These are phyloP conservation scores for Pichia sp. DNA, from an alignment of 1,139 yeast species.

Conservation along the genomic window DNA sequence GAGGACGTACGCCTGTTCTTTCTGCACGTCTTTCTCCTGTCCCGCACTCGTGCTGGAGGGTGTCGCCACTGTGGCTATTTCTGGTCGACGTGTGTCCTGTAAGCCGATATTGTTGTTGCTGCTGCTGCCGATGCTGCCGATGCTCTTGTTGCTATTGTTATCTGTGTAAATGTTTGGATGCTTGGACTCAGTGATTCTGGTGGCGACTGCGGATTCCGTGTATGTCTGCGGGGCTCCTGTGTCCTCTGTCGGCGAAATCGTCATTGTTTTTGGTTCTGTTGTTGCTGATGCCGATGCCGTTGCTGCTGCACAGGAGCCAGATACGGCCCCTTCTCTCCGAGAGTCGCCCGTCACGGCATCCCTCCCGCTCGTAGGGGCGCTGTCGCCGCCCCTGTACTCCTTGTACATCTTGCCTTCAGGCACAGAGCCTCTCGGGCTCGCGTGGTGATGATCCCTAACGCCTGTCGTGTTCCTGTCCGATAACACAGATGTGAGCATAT, in stretches of 20 bases:
- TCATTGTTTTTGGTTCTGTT: background rate
- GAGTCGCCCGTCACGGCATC: background rate
- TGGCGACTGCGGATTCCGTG: background rate
- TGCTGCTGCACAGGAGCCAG: background rate
- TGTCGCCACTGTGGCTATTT: background rate
- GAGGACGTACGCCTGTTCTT: conserved; percentile 9
- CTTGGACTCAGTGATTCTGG: conserved; percentile 2
- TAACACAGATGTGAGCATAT: background rate
- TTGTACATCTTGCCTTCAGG: too few relatives aligned
- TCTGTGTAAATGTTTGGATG: conserved; percentile 7
- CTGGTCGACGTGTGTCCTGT: background rate
- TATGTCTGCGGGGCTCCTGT: background rate
- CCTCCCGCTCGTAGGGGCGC: too few relatives aligned
- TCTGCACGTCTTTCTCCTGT: background rate
- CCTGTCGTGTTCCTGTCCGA: background rate
- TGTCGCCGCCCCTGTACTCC: too few relatives aligned
- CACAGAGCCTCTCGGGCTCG: background rate
- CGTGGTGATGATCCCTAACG: background rate
- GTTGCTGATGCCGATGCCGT: background rate
- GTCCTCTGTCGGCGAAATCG: background rate
- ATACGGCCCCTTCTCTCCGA: background rate
- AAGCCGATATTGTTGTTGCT: background rate
- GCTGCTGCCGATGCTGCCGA: background rate
- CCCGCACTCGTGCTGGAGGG: background rate
- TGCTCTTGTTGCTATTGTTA: background rate